These are phyloP conservation scores for Calophaca sinica DNA, from an alignment of 306 rosid genomes.

Conservation along the genomic window DNA sequence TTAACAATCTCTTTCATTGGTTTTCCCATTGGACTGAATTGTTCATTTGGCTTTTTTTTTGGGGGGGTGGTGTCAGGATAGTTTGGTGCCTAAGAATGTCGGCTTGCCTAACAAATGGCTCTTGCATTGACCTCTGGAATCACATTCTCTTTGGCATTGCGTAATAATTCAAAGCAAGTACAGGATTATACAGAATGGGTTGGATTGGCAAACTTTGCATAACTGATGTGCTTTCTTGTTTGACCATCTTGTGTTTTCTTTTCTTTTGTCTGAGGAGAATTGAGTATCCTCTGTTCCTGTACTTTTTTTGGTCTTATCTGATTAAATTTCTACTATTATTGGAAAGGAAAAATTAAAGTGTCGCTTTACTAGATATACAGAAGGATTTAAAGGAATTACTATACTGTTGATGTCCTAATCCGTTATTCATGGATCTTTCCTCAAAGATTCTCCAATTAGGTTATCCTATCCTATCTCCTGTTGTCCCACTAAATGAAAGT, in stretches of 20 bases:
- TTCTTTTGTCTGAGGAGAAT: background rate
- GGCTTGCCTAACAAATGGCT: background rate
- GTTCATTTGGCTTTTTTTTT: background rate
- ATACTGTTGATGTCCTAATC: background rate
- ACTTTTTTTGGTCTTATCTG: conserved; percentile 3
- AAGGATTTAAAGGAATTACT: background rate
- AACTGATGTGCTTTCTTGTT: conserved; percentile 32
- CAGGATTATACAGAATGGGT: conserved; percentile 17
- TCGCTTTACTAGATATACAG: background rate
- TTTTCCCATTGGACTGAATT: background rate
- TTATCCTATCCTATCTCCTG: conserved; percentile 11
- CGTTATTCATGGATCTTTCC: background rate
- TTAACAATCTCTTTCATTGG: conserved; percentile 5
- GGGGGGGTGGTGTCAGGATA: background rate
- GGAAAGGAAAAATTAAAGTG: background rate
- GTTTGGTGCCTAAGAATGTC: background rate
- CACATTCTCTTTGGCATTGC: background rate
- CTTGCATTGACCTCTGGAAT: background rate
- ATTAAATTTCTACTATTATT: background rate
- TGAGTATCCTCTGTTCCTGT: conserved; percentile 13
- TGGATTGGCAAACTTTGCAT: conserved; percentile 7
- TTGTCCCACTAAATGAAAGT: conserved; percentile 31
- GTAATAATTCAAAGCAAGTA: conserved; percentile 29
- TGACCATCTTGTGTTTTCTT: conserved; percentile 2
- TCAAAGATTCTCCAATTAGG: conserved; percentile 10